A percentile compares a stretch with the other conserved stretches of the same genome.
phyloP scores from a whole-genome alignment of 768 basidiomycete genomes.

The Epithele typhae region DNA sequence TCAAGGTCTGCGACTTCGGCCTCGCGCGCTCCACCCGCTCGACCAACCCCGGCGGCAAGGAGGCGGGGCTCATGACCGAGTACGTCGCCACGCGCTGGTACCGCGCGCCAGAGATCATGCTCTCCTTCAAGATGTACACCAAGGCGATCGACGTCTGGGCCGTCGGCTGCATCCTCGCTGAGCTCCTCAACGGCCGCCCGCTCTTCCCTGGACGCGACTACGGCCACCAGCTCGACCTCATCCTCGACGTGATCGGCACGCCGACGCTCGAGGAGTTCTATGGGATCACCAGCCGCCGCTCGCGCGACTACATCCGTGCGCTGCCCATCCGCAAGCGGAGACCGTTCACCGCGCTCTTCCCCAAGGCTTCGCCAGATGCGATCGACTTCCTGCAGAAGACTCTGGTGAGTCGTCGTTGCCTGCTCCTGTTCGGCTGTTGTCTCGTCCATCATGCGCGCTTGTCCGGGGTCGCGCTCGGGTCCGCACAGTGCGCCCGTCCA shows the following conservation, averaged over 20 bases:
- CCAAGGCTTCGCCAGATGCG: slow-evolving; percentile 68
- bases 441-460: too few relatives aligned
- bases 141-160: slow-evolving; percentile 79
- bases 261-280: slow-evolving; percentile 90
- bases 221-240: slow-evolving; percentile 83
- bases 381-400: slow-evolving; percentile 72
- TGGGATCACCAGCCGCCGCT: slow-evolving; percentile 79
- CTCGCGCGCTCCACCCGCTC: slow-evolving; percentile 65
- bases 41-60: slow-evolving; percentile 50
- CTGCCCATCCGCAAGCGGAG: slow-evolving; percentile 78
- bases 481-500: too few relatives aligned
- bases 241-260: slow-evolving; percentile 86
- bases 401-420: slow-evolving; percentile 42
- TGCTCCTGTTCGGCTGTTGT: not conserved
- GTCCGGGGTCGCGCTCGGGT: too few relatives aligned
- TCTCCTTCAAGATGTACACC: slow-evolving; percentile 87
- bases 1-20: slow-evolving; percentile 89
- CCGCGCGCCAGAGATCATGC: slow-evolving; percentile 91
- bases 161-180: slow-evolving; percentile 73
- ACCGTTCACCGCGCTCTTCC: slow-evolving; percentile 70
- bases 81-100: slow-evolving; percentile 94
- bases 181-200: slow-evolving; percentile 75
- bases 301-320: slow-evolving; percentile 83
- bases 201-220: slow-evolving; percentile 88
- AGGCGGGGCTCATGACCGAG: slow-evolving; percentile 70